Evolutionary conservation across 768 basidiomycete species (phyloP).

Genomic region (Psilocybe tampanensis): DNA sequence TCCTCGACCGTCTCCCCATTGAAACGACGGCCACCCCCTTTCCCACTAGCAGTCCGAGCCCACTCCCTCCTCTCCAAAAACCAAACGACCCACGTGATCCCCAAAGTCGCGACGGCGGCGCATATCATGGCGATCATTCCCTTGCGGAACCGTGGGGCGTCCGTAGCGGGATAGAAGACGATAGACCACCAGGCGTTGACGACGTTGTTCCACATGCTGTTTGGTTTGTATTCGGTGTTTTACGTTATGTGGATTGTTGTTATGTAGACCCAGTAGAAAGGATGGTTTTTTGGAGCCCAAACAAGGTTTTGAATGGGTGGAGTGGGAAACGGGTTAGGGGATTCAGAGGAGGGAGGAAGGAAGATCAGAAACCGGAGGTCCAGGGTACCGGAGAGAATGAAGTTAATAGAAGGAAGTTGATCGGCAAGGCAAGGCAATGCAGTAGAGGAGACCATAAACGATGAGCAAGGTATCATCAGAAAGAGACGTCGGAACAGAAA

Average conservation of each 20-base stretch:
- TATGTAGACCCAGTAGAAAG: no score
- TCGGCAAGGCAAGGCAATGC: no score
- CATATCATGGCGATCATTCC: conserved; percentile 74
- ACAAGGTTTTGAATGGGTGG: no score
- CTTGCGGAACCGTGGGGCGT: conserved; percentile 66
- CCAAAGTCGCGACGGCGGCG: conserved; percentile 55
- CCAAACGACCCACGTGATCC: conserved; percentile 58
- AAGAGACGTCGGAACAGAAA: not conserved
- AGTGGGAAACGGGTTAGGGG: not conserved
- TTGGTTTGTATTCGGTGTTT: not conserved
- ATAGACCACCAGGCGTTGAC: conserved; percentile 74
- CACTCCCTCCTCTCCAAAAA: conserved; percentile 46
- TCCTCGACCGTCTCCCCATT: no score
- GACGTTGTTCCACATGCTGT: conserved; percentile 70
- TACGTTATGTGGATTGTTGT: no score
- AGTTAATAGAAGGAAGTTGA: not conserved
- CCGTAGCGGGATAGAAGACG: conserved; percentile 73
- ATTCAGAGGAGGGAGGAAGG: not conserved
- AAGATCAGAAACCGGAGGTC: not conserved
- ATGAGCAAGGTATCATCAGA: not conserved
- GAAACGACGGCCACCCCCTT: no score
- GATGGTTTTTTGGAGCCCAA: no score
- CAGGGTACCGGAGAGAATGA: not conserved
- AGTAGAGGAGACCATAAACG: not conserved
- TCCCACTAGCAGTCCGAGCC: no score